Conservation (phyloP, 2,329 filamentous ascomycete species). For the Leptosphaerulina australis region DNA sequence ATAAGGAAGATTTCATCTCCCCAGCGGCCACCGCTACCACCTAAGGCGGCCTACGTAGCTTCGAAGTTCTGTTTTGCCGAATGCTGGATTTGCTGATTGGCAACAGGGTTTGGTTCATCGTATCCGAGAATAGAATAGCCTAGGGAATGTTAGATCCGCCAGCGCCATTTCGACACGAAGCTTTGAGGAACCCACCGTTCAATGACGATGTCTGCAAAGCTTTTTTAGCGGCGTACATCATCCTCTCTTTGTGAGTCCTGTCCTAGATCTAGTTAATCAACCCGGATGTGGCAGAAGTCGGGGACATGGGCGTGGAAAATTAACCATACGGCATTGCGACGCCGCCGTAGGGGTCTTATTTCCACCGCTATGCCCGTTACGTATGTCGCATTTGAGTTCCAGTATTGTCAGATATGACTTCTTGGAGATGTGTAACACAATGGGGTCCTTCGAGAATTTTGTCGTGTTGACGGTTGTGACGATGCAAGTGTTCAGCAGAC, state of each 20-base stretch:
- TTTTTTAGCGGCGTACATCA: constrained; percentile 4
- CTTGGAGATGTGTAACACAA: not conserved
- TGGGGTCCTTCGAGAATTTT: not conserved
- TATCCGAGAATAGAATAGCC: constrained; percentile 21
- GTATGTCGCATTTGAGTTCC: not conserved
- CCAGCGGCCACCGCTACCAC: constrained; percentile 11
- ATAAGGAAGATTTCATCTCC: constrained; percentile 17
- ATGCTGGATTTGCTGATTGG: constrained; percentile 20
- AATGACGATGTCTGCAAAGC: constrained; percentile 9
- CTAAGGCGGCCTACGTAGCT: constrained; percentile 5
- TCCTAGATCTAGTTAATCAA: not conserved
- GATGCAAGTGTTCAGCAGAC: constrained; percentile 10
- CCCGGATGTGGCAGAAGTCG: not conserved
- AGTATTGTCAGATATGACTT: not conserved
- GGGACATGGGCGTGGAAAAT: not conserved
- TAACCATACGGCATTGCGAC: not conserved
- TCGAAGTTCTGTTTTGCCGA: constrained; percentile 6
- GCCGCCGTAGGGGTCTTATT: not conserved
- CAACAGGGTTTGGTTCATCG: constrained; percentile 13
- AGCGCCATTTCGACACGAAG: constrained; percentile 5
- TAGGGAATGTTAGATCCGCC: constrained; percentile 15
- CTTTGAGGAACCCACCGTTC: constrained; percentile 12
- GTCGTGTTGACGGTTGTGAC: not conserved
- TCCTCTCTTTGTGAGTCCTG: constrained; percentile 1
- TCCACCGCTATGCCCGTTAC: not conserved